A percentile compares a stretch with the other conserved stretches of the same genome.
phyloP scores from a whole-genome alignment of 2,329 filamentous ascomycete species.

The Botryotinia narcissicola region DNA sequence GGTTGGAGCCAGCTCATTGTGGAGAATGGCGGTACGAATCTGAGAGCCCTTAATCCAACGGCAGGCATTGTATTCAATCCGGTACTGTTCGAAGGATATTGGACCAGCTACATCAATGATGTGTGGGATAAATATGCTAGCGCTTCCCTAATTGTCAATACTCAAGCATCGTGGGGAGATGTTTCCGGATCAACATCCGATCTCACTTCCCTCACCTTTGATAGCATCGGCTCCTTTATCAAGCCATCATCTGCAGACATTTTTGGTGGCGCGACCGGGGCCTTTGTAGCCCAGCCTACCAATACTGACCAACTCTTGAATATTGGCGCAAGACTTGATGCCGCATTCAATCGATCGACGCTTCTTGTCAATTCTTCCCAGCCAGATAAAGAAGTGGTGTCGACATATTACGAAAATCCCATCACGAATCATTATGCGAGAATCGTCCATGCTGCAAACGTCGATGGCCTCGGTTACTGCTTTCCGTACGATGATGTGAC shows the following conservation, averaged over 20 bases:
- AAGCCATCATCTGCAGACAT: conserved; percentile 61
- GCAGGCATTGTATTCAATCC: conserved; percentile 41
- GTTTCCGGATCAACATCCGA: conserved; percentile 44
- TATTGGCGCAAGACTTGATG: conserved; percentile 70
- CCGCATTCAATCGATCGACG: conserved; percentile 73
- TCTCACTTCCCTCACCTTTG: conserved; percentile 41
- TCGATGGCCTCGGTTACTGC: conserved; percentile 63
- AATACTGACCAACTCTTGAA: conserved; percentile 48
- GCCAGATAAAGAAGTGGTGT: conserved; percentile 50
- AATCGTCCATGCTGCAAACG: conserved; percentile 59
- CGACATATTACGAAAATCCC: conserved; percentile 50
- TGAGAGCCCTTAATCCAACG: conserved; percentile 46
- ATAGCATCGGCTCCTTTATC: conserved; percentile 47
- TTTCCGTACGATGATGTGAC: conserved; percentile 72
- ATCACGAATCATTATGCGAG: conserved; percentile 67
- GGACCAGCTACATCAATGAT: conserved; percentile 45
- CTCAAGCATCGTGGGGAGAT: conserved; percentile 58
- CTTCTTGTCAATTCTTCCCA: conserved; percentile 53
- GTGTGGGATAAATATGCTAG: conserved; percentile 44
- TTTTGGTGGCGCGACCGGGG: conserved; percentile 61
- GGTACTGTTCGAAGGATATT: conserved; percentile 44
- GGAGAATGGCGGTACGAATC: conserved; percentile 33
- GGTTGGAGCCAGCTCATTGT: conserved; percentile 57
- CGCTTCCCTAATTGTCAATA: conserved; percentile 56
- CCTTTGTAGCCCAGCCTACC: conserved; percentile 46